Evolutionary conservation across 208 protist genomes (phyloP), one percentile per base, ranked within the genome.

Genomic region (Trypanosoma cruzi): DNA sequence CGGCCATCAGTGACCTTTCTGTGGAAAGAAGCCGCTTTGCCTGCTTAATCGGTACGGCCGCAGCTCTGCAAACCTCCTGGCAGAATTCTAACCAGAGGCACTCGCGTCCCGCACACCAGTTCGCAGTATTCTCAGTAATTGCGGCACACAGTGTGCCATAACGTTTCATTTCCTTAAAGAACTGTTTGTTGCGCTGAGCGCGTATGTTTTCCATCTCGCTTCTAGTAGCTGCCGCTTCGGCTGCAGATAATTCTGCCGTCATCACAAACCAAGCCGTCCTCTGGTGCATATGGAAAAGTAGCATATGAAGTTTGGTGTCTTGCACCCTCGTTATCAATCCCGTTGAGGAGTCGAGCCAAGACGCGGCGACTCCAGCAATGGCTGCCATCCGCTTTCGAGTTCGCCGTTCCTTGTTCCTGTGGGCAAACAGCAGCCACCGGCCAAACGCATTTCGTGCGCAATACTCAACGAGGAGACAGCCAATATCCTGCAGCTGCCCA

Each of bases 381-480:
- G 40, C 29, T 28, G 63, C 36, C 11, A 49, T 65, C 20, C 72
- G 64, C 48, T 29, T 44, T 40, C 24, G 40, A 5, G 24, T 37
- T 36, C 73, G 54, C 36, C 64, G 63, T 31, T 28, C 42, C 22
- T 49, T 67, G 20, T 61, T 64, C 52, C 63, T 68, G 18, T 58
- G 29, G 5, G 76, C 58, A 68, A 73, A 82, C 22, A 64, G 28
- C 18, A 62, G 54, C 82, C 82, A 88, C 1, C 67, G 65, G 14
- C 42, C 61, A 58, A 81, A 79, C 31, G 73, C 73, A 50, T 72
- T 49, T 4, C 61, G 62, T 18, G 79, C 82, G 66, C 82, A 88
- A 68, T 88, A 88, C 64, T 79, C 76, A 8, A 82, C 79, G 3
- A 82, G 61, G n/a, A 79, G 64, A 16, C 32, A 37, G 29, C 79